Base-by-base conservation (phyloP, 2,329 filamentous ascomycete species). In the Orbilia blumenaviensis region DNA sequence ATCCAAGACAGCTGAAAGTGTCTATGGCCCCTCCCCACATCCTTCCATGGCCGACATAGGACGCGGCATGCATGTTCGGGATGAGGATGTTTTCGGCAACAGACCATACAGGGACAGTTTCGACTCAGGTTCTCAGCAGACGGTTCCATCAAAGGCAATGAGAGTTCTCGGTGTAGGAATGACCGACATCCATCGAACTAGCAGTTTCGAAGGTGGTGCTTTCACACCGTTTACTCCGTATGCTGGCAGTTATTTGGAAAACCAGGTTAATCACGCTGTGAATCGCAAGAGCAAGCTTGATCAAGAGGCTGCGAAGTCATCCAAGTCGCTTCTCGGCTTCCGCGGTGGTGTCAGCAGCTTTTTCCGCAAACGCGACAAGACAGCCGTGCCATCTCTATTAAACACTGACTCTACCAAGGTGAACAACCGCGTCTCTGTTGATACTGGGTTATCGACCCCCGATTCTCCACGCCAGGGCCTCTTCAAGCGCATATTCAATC, bases 401-500 rank as follows among this genome's bases (percentile, higher is more conserved):
- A 56, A 56, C 32, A 56, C 52, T 12, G 52, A 56, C 4, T 10
- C 16, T 25, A 18, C 52, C 3, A 34, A 38, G 16, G 18, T 21
- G 7, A 32, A 38, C 7, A 38, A 56, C 1, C 38, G 27, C 12
- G 8, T 5, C 18, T 64, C 72, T 21, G 44, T 56, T 3, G 72
- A 69, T 16, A 38, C 10, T 7, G 18, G 16, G 1, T 8, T 18
- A 23, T 38, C 29, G 1, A 42, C 50, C 6, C 38, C 41, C 21
- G 48, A 68, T 9, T 74, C 67, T 16, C 21, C 54, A n/a, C 25
- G 50, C 27, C 32, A 27, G 9, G 63, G 63, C n/a, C 16, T 68
- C 9, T 63, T 75, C 63, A 63, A 50, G 14, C 42, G 63, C 27
- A 25, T 67, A 10, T 75, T 75, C 63, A 62, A 38, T 18, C 56